Base-by-base conservation (phyloP, 1,284 basidiomycete genomes). In the Ceraceosorus guamensis region DNA sequence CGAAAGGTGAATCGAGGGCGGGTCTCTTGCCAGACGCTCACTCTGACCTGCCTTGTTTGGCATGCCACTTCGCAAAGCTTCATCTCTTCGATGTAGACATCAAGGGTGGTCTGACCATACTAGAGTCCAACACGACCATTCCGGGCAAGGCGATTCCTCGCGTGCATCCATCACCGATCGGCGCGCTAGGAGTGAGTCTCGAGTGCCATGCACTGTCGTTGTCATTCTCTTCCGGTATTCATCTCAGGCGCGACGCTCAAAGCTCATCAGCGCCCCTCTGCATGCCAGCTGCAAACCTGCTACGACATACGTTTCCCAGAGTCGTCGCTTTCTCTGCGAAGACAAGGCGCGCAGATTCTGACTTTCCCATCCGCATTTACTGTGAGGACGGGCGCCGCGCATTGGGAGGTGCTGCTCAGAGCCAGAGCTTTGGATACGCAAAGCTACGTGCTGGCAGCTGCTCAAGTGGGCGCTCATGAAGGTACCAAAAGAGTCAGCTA, bases 31-130 rank as follows among this genome's bases (percentile, higher is more conserved):
- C 8, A 46, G 45, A 6, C 8, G 14, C n/a, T 13, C 14, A 46
- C n/a, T 24, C 6, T 46, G n/a, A 46, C 6, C n/a, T 6, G 14
- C 45, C 16, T 4, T 6, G 16, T 5, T 4, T 14, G n/a, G 14
- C 4, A 5, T 13, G 5, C 16, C 24, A n/a, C 8, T 49, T 35
- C 18, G 13, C 31, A 5, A 45, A 57, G 53, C 61, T 81, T 2
- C 81, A 82, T 48, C 73, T 82, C 1, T 82, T 80, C 64, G 80
- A 82, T 55, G 79, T 82, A 4, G 77, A 79, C 33, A 55, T 55
- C 33, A 52, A 56, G 18, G 50, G 49, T 31, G 53, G 88, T 70
- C 83, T 95, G 65, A 77, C 93, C 52, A 87, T 95, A 67, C 78
- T 95, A 46, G 91, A 95, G 82, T 88, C 87, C 83, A 59, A 37